Evolutionary conservation across 2,329 filamentous ascomycete genomes (phyloP), one percentile per base, ranked within the genome.

Genomic region (Escovopsis weberi): DNA sequence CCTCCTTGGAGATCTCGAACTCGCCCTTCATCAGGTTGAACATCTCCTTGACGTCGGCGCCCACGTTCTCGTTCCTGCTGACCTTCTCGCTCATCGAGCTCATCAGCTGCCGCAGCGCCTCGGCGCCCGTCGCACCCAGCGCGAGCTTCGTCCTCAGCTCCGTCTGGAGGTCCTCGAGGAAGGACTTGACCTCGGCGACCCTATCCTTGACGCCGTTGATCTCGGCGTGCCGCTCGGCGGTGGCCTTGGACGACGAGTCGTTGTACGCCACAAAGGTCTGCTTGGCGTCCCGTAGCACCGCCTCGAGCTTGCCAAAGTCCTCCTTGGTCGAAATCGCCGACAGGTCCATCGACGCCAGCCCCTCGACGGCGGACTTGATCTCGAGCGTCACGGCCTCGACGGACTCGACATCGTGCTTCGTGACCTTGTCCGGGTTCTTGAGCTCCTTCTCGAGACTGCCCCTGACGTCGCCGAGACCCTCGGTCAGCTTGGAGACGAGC

Each of bases 211-310:
- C 75, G 12, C 78, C 80, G 19, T 81, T 80, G 42, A 85, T 86
- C 58, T 95, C 89, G 37, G 81, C 75, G 55, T 89, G 86, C 26
- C 86, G 82, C 45, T 89, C 82, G 42, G 91, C 85, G 38, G 91
- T 81, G 1, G 82, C 81, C 61, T 85, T 85, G 2, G 78, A 78
- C 12, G 81, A 86, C 23, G 83, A 68, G 37, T 85, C 80, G 38
- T 82, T 78, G 43, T 88, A 80, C 3, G 69, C 64, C 32, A 81
- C 74, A 15, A 80, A 63, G 49, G 70, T 78, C 51, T 82, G 81
- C 49, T 82, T 80, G 57, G 84, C 78, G 38, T 85, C 80, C 48
- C 75, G 80, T 49, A 91, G 67, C 47, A 82, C 69, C 36, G 75
- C 73, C 42, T 78, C 73, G n/a, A 88, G 65, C 38, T 75, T 51